These are phyloP conservation scores for Penicillium corylophilum DNA, from an alignment of 2,329 filamentous ascomycete genomes.

Conservation along the genomic window DNA sequence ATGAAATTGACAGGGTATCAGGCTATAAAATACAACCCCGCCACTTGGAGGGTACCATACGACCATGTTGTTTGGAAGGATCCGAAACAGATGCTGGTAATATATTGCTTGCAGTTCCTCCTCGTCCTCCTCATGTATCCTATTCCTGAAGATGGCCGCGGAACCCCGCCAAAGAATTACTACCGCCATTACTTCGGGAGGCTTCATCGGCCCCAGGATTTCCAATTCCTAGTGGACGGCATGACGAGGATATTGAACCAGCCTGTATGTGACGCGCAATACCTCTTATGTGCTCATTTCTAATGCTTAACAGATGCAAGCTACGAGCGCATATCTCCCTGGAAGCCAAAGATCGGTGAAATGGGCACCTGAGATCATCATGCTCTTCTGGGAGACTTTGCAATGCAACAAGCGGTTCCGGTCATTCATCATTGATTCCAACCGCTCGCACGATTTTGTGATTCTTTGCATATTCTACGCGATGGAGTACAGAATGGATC, in stretches of 20 bases:
- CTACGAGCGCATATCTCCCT: slow-evolving; percentile 83
- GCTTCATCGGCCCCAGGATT: slow-evolving; percentile 89
- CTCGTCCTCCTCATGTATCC: slow-evolving; percentile 82
- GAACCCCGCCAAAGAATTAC: slow-evolving; percentile 74
- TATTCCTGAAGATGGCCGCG: slow-evolving; percentile 71
- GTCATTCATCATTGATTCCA: slow-evolving; percentile 94
- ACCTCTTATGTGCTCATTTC: background rate
- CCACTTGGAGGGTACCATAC: slow-evolving; percentile 90
- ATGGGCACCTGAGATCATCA: slow-evolving; percentile 92
- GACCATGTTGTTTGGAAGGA: slow-evolving; percentile 91
- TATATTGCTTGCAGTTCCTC: slow-evolving; percentile 88
- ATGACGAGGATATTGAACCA: slow-evolving; percentile 92
- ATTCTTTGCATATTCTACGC: slow-evolving; percentile 90
- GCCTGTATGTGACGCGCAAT: slow-evolving; percentile 51
- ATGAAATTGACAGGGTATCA: slow-evolving; percentile 37
- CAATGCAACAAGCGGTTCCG: slow-evolving; percentile 98
- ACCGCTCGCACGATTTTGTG: slow-evolving; percentile 88
- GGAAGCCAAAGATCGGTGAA: slow-evolving; percentile 76
- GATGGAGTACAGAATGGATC: slow-evolving; percentile 80
- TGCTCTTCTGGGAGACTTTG: slow-evolving; percentile 94
- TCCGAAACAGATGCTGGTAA: slow-evolving; percentile 83
- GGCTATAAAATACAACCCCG: slow-evolving; percentile 94
- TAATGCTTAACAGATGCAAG: slow-evolving; percentile 63
- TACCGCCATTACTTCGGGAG: slow-evolving; percentile 91
- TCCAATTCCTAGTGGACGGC: slow-evolving; percentile 94